These are phyloP conservation scores for Pontederia crassipes DNA, from an alignment of 176 grass and related monocot genomes.

Conservation along the genomic window DNA sequence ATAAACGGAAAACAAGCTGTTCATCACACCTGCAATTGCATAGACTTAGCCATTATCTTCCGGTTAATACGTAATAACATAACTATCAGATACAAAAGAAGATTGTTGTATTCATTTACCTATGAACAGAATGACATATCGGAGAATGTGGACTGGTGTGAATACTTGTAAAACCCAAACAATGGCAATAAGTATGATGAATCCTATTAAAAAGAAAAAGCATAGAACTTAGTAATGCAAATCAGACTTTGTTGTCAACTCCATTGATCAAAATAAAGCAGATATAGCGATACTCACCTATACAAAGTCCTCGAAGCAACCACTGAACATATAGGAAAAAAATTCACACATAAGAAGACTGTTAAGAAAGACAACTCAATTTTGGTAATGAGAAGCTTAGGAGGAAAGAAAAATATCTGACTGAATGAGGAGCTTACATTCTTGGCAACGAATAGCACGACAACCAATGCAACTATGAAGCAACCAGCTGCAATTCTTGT, in stretches of 20 bases:
- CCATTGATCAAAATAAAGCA: neutral
- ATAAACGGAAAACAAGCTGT: slow-evolving; percentile 97
- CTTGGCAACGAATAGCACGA: slow-evolving; percentile 87
- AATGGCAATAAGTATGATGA: slow-evolving; percentile 76
- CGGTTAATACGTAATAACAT: neutral
- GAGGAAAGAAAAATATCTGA: neutral
- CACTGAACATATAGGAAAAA: slow-evolving; percentile 46
- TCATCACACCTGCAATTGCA: slow-evolving; percentile 79
- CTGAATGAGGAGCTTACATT: slow-evolving; percentile 38
- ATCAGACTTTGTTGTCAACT: neutral
- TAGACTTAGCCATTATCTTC: neutral
- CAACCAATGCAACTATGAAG: slow-evolving; percentile 77
- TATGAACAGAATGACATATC: slow-evolving; percentile 95
- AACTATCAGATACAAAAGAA: neutral
- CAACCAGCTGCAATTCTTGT: slow-evolving; percentile 86
- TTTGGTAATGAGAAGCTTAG: slow-evolving; percentile 5
- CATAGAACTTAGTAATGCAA: neutral
- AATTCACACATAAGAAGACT: slow-evolving; percentile 11
- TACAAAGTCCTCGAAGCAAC: slow-evolving; percentile 88
- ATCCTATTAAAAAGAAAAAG: slow-evolving; percentile 41
- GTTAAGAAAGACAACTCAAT: neutral
- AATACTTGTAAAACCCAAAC: slow-evolving; percentile 83
- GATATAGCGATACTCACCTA: slow-evolving; percentile 46
- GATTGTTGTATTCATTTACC: slow-evolving; percentile 27
- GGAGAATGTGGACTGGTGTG: slow-evolving; percentile 56